Percentiles rank a stretch among this genome's conserved stretches.
These are phyloP conservation scores for Colletotrichum tabaci DNA, from an alignment of 2,329 filamentous ascomycete genomes.

Conservation along the genomic window DNA sequence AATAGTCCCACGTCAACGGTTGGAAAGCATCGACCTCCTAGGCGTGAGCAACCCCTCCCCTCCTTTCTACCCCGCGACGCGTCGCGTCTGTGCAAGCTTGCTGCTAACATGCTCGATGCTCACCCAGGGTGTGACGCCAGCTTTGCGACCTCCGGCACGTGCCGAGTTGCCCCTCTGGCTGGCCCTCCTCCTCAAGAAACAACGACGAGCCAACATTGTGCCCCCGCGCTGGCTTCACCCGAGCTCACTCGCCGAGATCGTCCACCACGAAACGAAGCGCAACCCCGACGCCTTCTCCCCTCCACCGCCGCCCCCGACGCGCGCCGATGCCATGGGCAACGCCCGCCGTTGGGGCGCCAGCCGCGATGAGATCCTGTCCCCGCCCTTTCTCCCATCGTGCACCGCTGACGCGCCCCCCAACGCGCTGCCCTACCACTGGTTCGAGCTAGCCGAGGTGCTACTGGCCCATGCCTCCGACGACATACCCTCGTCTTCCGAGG, in stretches of 20 bases:
- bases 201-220: constrained; percentile 92
- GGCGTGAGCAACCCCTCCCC: constrained; percentile 73
- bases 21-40: constrained; percentile 88
- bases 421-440: constrained; percentile 93
- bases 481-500: constrained; percentile 79
- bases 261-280: constrained; percentile 84
- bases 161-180: constrained; percentile 91
- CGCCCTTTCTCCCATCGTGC: constrained; percentile 85
- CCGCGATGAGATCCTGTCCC: constrained; percentile 60
- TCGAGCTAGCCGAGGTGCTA: constrained; percentile 90
- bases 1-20: constrained; percentile 89
- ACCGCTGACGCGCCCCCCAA: constrained; percentile 78
- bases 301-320: constrained; percentile 76
- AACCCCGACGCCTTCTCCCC: constrained; percentile 82
- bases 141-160: constrained; percentile 85
- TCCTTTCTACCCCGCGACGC: constrained; percentile 25
- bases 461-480: constrained; percentile 90
- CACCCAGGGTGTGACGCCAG: constrained; percentile 80
- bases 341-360: constrained; percentile 53
- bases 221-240: constrained; percentile 91
- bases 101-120: constrained; percentile 17
- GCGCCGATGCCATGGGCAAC: constrained; percentile 63
- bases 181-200: constrained; percentile 92
- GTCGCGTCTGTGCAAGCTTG: constrained; percentile 1
- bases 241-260: constrained; percentile 80